Evolutionary conservation across 495 filamentous ascomycete species (phyloP).

Genomic region (Mytilinidion resinicola): DNA sequence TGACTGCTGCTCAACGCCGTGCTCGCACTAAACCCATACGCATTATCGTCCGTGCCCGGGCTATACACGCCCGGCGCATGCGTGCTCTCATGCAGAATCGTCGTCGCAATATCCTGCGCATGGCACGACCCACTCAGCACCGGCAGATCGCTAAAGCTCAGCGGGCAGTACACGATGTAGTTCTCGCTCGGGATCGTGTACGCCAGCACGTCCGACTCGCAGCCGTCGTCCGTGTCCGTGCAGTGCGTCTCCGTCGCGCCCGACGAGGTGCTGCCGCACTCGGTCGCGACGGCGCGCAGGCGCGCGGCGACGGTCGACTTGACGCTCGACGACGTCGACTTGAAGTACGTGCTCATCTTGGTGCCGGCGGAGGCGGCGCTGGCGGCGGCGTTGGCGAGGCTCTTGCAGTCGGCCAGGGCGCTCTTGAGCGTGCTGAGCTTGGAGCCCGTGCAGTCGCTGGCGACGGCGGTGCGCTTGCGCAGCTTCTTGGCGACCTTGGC

Average conservation of each 20-base stretch:
- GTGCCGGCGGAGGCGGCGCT: constrained; percentile 45
- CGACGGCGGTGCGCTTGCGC: constrained; percentile 45
- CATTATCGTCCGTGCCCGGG: constrained; percentile 52
- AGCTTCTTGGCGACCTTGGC: constrained; percentile 39
- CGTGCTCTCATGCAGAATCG: constrained; percentile 57
- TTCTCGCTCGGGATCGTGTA: constrained; percentile 50
- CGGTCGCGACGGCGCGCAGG: constrained; percentile 45
- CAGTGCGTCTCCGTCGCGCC: constrained; percentile 49
- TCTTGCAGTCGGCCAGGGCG: constrained; percentile 46
- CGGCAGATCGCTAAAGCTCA: constrained; percentile 49
- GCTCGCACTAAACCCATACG: constrained; percentile 52
- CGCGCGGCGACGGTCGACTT: constrained; percentile 48
- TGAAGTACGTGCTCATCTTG: constrained; percentile 52
- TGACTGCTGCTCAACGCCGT: constrained; percentile 38
- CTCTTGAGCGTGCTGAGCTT: constrained; percentile 38
- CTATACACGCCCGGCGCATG: constrained; percentile 48
- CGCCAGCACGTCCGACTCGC: constrained; percentile 47
- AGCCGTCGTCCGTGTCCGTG: constrained; percentile 45
- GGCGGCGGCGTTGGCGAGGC: constrained; percentile 49
- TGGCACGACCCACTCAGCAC: constrained; percentile 45
- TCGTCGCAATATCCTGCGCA: constrained; percentile 54
- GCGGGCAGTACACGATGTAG: constrained; percentile 50
- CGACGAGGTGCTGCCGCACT: constrained; percentile 41
- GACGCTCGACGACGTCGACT: constrained; percentile 42
- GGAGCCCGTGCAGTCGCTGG: constrained; percentile 44